Base-by-base conservation (phyloP, 768 basidiomycete species). In the Guyanaporus albipodus region DNA sequence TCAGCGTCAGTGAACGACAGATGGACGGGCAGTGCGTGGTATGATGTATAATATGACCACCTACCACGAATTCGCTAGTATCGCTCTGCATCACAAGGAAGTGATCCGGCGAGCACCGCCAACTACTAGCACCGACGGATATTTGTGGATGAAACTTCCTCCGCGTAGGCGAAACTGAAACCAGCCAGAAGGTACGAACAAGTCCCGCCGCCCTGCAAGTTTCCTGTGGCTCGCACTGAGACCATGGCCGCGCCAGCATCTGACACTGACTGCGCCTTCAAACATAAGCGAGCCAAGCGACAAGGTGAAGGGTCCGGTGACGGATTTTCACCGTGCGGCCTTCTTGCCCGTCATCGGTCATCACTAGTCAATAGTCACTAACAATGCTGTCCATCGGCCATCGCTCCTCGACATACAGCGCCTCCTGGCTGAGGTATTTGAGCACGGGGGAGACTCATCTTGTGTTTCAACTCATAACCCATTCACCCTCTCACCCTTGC, bases 41-140 rank as follows among this genome's bases (percentile, higher is more conserved):
- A 6, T n/a, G 15, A 15, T 21, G n/a, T n/a, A n/a, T n/a, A n/a
- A n/a, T n/a, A n/a, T n/a, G n/a, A n/a, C n/a, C 32, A 14, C 60
- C 21, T 49, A 63, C 61, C 56, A 63, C 59, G 11, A 63, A 58
- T 48, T 63, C 61, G 26, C 53, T 47, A 8, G 37, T 19, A 26
- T 48, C 47, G 34, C 44, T 31, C 19, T 42, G 50, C 48, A 59
- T 57, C 15, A 12, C 18, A 18, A 26, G 21, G 18, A 47, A 14
- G 11, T 22, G 15, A 11, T n/a, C n/a, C n/a, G n/a, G n/a, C n/a
- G n/a, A n/a, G n/a, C n/a, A n/a, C n/a, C n/a, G n/a, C n/a, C n/a
- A n/a, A n/a, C n/a, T n/a, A n/a, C n/a, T n/a, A n/a, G n/a, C n/a
- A n/a, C n/a, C n/a, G n/a, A n/a, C n/a, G n/a, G n/a, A n/a, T n/a